Evolutionary conservation across 2,329 filamentous ascomycete species (phyloP), one percentile per base, ranked within the genome.

Genomic region (Botrytis porri): DNA sequence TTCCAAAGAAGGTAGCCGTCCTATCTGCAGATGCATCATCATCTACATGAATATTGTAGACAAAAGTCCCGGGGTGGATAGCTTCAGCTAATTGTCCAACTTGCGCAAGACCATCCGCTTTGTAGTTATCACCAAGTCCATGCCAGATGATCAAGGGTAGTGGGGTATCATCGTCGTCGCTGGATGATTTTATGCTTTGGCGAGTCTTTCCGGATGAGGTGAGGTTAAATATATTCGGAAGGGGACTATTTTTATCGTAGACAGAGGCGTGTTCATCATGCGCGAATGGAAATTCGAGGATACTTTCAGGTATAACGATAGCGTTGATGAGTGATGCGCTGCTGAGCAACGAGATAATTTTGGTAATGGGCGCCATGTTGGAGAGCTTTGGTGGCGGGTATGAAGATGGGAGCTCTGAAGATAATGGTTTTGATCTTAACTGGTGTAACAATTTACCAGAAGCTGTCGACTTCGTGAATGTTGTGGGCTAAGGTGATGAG

Each of bases 101-200:
- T 71, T 86, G 82, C 77, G 89, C 87, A 72, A 98, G 86, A 73
- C 95, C 94, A 2, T 94, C 90, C 75, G 89, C 88, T 70, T 89
- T 88, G 84, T 90, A 97, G 81, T 90, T 88, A 83, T 96, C 93
- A 78, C 89, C 90, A 18, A 90, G 85, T 39, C 89, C 96, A 82
- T 99, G 96, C 96, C 96, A 99, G 83, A 99, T 93, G 74, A 99
- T 88, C 51, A 99, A 86, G 0, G 96, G 96, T 43, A 98, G 88
- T 5, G 93, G 94, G n/a, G 88, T 90, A 77, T 90, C 88, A 79
- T 86, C 82, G 66, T 84, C 74, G 60, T 78, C 76, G 72, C 76
- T 71, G 43, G 74, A 67, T n/a, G 63, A 37, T 61, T 70, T 39
- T 41, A 39, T 61, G 48, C n/a, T 43, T 39, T 41, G 37, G 10